phyloP scores from a whole-genome alignment of 495 filamentous ascomycete species.

The Trichoderma virens region DNA sequence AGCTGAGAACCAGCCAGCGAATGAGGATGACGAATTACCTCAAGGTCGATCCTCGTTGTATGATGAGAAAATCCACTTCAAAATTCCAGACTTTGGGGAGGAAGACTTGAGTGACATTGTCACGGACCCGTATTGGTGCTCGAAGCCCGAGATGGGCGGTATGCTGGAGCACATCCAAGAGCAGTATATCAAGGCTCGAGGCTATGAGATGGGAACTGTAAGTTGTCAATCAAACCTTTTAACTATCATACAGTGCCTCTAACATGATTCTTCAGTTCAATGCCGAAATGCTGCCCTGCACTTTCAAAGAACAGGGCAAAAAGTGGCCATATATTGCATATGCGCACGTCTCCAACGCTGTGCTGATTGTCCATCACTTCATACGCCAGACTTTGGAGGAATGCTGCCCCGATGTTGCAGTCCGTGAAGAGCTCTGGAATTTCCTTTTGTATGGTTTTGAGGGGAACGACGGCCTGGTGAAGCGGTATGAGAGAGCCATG shows the following conservation, averaged over 20 bases:
- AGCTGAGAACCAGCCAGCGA: not conserved
- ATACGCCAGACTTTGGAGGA: not conserved
- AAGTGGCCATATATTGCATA: conserved; percentile 4
- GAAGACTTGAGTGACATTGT: not conserved
- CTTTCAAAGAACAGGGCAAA: conserved; percentile 1
- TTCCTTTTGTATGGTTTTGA: not conserved
- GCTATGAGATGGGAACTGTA: conserved; percentile 2
- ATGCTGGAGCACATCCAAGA: not conserved
- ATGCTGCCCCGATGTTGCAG: not conserved
- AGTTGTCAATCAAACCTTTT: too few relatives aligned
- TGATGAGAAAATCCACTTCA: not conserved
- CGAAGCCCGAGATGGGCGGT: not conserved
- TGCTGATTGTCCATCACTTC: conserved; percentile 6
- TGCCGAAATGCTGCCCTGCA: conserved; percentile 1
- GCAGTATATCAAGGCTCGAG: not conserved
- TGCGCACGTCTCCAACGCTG: not conserved
- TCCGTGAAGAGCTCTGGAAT: conserved; percentile 2
- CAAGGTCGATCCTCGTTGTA: not conserved
- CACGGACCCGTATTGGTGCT: not conserved
- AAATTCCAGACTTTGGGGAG: not conserved
- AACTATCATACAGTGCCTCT: too few relatives aligned
- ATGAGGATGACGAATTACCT: not conserved
- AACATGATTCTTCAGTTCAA: not conserved
- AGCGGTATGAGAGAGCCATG: conserved; percentile 15
- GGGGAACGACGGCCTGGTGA: conserved; percentile 14